Conservation (phyloP, 306 rosid species). For the Oxytropis ochrocephala region DNA sequence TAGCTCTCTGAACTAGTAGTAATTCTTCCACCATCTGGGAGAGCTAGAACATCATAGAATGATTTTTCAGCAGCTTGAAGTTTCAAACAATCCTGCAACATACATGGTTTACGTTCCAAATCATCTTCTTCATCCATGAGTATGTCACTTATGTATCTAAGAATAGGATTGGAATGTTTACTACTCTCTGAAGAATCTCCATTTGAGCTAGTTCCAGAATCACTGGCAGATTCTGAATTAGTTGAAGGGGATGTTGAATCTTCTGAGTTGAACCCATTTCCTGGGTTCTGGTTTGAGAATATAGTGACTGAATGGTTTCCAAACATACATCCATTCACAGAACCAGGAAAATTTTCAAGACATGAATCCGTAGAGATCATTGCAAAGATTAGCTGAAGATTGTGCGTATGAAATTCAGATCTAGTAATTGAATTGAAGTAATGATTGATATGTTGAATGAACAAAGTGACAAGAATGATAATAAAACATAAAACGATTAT, state of each 20-base stretch:
- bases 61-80: conserved; percentile 79
- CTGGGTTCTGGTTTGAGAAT: conserved; percentile 24
- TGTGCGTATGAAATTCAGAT: neutral
- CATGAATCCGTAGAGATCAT: conserved; percentile 39
- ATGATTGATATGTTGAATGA: neutral
- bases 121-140: conserved; percentile 80
- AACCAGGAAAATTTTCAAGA: conserved; percentile 31
- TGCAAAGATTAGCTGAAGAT: neutral
- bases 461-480: neutral
- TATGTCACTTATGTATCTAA: conserved; percentile 61
- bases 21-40: conserved; percentile 7
- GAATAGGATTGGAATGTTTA: conserved; percentile 49
- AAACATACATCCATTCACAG: conserved; percentile 29
- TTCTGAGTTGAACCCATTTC: conserved; percentile 1
- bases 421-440: neutral
- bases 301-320: conserved; percentile 28
- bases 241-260: conserved; percentile 25
- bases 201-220: conserved; percentile 20
- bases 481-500: neutral
- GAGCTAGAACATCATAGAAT: conserved; percentile 68
- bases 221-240: conserved; percentile 16
- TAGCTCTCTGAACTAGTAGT: conserved; percentile 21
- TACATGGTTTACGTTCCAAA: conserved; percentile 62
- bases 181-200: conserved; percentile 40
- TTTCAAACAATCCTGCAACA: conserved; percentile 72